phyloP scores from a whole-genome alignment of 73 alveolate species.

The Paramecium biaurelia region DNA sequence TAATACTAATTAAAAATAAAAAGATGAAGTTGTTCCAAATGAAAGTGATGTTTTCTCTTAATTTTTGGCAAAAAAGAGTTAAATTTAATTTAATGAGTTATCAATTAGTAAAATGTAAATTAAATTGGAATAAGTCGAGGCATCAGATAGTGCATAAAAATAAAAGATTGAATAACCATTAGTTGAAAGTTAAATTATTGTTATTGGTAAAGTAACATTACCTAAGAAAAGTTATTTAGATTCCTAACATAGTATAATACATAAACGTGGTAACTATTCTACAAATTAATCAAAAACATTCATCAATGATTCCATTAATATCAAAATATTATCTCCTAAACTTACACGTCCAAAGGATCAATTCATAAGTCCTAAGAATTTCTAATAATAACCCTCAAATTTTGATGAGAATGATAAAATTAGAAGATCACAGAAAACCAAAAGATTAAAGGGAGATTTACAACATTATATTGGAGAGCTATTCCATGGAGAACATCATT shows the following conservation, averaged over 20 bases:
- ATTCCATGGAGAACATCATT: not conserved
- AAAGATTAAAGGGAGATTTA: slow-evolving; percentile 19
- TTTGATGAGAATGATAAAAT: not conserved
- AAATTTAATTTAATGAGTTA: not conserved
- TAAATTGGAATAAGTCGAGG: not conserved
- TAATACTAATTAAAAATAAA: not conserved
- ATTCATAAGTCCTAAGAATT: not conserved
- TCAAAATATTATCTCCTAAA: not conserved
- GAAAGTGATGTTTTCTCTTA: not conserved
- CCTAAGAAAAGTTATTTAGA: slow-evolving; percentile 25
- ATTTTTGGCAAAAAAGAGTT: not conserved
- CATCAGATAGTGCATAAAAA: not conserved
- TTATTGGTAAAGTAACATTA: not conserved
- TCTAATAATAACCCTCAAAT: not conserved
- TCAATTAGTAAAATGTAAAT: slow-evolving; percentile 17
- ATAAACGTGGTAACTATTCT: not conserved
- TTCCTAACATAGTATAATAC: not conserved
- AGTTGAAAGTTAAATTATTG: slow-evolving; percentile 25
- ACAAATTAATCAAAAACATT: not conserved
- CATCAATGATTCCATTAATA: not conserved
- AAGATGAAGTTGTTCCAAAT: not conserved
- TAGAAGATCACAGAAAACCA: not conserved
- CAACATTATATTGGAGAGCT: not conserved
- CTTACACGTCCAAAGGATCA: not conserved
- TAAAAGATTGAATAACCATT: not conserved